Evolutionary conservation across 2,329 filamentous ascomycete genomes (phyloP).

Genomic region (Cadophora sp.): DNA sequence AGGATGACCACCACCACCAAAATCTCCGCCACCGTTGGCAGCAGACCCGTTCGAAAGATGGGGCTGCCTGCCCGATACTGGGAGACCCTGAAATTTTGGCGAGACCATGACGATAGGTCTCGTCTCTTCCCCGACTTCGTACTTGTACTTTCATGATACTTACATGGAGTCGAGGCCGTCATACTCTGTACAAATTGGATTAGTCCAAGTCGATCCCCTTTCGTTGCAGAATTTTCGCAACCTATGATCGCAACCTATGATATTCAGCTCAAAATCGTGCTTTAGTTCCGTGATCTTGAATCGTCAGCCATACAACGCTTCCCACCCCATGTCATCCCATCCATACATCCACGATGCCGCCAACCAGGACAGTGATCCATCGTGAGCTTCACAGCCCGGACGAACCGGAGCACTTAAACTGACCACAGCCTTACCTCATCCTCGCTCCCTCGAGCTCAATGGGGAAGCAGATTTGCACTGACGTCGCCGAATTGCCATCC

Average conservation of each 20-base stretch:
- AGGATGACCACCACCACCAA: not conserved
- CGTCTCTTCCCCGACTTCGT: not conserved
- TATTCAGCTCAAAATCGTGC: not conserved
- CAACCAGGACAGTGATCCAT: conserved; percentile 1
- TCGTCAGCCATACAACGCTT: conserved; percentile 3
- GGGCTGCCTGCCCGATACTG: not conserved
- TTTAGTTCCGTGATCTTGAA: not conserved
- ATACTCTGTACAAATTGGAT: not conserved
- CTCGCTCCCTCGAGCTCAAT: not conserved
- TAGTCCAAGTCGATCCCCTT: conserved; percentile 10
- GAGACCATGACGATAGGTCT: not conserved
- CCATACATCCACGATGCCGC: conserved; percentile 1
- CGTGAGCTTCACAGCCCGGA: conserved; percentile 7
- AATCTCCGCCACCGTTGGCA: conserved; percentile 4
- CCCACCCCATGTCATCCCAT: too few relatives aligned
- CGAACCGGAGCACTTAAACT: not conserved
- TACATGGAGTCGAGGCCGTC: conserved; percentile 1
- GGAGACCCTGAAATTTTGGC: not conserved
- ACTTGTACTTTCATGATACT: not conserved
- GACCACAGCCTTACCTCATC: conserved; percentile 1
- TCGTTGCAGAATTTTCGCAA: not conserved
- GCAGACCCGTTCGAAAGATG: conserved; percentile 10
- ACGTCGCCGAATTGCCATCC: conserved; percentile 14
- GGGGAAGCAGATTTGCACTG: conserved; percentile 11
- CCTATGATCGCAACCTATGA: not conserved